These are phyloP conservation scores for Penicillium rolfsii DNA, from an alignment of 2,329 filamentous ascomycete species.

Conservation along the genomic window DNA sequence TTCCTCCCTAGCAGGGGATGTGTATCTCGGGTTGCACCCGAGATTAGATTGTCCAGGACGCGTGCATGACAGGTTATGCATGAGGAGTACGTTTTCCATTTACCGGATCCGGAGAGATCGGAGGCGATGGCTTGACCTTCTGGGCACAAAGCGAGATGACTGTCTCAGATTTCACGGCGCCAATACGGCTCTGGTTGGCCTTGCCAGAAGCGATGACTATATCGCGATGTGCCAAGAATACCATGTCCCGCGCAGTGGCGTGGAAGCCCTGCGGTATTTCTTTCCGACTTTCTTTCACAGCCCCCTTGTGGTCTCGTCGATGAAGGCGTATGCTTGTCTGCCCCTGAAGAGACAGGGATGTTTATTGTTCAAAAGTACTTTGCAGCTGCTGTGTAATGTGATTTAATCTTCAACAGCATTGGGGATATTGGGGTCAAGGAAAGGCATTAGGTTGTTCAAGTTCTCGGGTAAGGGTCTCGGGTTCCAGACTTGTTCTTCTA, in stretches of 20 bases:
- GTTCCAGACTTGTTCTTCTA: not conserved
- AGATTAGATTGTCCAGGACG: not conserved
- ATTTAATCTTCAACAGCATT: not conserved
- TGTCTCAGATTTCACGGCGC: constrained; percentile 1
- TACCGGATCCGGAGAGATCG: not conserved
- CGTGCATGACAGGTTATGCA: not conserved
- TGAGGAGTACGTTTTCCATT: not conserved
- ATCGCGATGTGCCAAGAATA: not conserved
- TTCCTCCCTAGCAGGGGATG: not conserved
- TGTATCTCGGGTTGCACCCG: not conserved
- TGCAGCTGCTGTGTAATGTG: not conserved
- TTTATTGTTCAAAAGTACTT: not conserved
- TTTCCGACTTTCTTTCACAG: not conserved
- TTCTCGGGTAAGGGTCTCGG: not conserved
- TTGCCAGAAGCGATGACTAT: not conserved
- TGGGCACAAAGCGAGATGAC: not conserved
- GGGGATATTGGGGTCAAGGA: too few relatives aligned
- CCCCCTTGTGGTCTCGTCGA: not conserved
- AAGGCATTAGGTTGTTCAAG: not conserved
- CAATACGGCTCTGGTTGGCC: not conserved
- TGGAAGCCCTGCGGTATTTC: not conserved
- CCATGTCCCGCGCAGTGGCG: not conserved
- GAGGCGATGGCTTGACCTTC: not conserved
- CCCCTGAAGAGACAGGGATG: not conserved
- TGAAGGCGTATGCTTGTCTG: not conserved